These are phyloP conservation scores for Coemansia sp. DNA, from an alignment of 192 early-diverging fungal genomes.

Conservation along the genomic window DNA sequence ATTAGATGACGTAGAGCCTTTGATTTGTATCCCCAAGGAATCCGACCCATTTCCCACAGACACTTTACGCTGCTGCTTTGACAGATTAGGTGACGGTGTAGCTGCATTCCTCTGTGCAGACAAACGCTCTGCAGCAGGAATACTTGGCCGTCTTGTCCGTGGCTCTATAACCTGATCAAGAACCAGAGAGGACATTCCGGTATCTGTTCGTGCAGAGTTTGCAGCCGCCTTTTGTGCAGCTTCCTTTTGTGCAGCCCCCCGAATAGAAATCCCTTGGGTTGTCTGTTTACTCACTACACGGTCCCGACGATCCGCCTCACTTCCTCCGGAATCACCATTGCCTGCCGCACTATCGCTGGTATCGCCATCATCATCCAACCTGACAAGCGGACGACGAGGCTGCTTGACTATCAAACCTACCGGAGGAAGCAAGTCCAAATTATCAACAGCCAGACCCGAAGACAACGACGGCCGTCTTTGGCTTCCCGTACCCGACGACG, in stretches of 20 bases:
- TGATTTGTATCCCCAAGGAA: conserved; percentile 24
- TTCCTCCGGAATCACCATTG: not conserved
- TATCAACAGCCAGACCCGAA: not conserved
- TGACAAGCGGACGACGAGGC: not conserved
- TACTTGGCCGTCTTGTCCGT: conserved; percentile 10
- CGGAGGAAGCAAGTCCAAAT: too few species aligned
- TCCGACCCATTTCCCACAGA: not conserved
- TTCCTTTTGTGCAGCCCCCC: conserved; percentile 16
- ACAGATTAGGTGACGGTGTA: not conserved
- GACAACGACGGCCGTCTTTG: not conserved
- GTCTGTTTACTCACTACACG: not conserved
- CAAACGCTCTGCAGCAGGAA: conserved; percentile 4
- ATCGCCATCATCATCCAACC: conserved; percentile 26
- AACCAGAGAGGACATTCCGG: conserved; percentile 6
- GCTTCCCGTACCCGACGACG: not conserved
- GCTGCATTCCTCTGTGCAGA: too few species aligned
- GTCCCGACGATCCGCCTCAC: not conserved
- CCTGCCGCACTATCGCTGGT: conserved; percentile 10
- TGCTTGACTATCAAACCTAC: not conserved
- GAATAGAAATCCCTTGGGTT: conserved; percentile 19
- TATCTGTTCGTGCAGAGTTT: not conserved
- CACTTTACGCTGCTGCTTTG: not conserved
- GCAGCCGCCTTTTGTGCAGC: not conserved
- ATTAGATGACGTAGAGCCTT: conserved; percentile 16
- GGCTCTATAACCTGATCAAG: conserved; percentile 3